Evolutionary conservation across 2,329 filamentous ascomycete species (phyloP).

Genomic region (Colletotrichum sp.): DNA sequence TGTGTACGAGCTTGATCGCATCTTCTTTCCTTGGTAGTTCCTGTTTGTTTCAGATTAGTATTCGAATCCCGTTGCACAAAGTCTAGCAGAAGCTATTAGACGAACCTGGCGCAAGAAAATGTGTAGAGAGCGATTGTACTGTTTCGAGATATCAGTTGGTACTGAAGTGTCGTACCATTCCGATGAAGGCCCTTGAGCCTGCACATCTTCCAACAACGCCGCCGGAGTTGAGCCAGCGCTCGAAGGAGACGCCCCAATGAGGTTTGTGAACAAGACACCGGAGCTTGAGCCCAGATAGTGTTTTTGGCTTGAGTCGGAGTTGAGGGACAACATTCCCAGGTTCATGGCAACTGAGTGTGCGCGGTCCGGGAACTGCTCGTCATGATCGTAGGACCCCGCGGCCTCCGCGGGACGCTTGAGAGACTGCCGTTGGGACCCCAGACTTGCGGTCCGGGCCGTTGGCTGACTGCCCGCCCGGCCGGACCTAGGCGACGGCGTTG

Average conservation of each 20-base stretch:
- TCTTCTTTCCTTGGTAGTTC: constrained; percentile 27
- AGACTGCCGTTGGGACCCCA: background rate
- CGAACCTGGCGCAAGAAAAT: constrained; percentile 1
- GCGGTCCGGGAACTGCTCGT: constrained; percentile 57
- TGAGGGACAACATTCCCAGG: constrained; percentile 40
- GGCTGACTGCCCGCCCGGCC: background rate
- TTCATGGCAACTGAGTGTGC: constrained; percentile 37
- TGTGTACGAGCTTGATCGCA: constrained; percentile 22
- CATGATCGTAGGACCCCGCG: constrained; percentile 46
- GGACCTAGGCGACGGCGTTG: background rate
- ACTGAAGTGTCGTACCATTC: constrained; percentile 1
- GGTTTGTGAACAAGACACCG: constrained; percentile 36
- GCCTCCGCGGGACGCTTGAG: constrained; percentile 5
- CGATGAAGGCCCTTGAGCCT: constrained; percentile 5
- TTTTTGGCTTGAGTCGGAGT: constrained; percentile 39
- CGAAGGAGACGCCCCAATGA: constrained; percentile 26
- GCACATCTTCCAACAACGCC: constrained; percentile 9
- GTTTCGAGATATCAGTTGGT: background rate
- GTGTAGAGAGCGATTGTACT: constrained; percentile 20
- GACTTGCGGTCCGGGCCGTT: background rate
- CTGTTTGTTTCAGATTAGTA: background rate
- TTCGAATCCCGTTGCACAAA: accelerated
- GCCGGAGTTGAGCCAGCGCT: background rate
- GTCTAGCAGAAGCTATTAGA: background rate
- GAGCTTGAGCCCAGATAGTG: constrained; percentile 43